Percentiles rank a stretch among this genome's conserved stretches.
phyloP scores from a whole-genome alignment of 2,329 filamentous ascomycete genomes.

The Exophiala xenobiotica region DNA sequence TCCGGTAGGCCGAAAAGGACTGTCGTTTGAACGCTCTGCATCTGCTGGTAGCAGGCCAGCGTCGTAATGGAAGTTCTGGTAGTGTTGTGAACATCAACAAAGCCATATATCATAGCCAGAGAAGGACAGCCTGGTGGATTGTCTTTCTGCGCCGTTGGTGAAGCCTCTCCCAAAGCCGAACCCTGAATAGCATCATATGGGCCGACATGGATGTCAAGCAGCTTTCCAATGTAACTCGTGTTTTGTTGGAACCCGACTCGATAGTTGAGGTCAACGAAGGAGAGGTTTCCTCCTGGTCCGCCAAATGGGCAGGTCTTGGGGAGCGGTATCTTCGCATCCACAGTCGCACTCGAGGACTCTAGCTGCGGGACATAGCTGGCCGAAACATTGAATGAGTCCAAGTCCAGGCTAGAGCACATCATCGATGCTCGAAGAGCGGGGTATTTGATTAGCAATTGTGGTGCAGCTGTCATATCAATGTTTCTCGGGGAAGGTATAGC shows the following conservation, averaged over 20 bases:
- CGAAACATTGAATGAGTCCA: constrained; percentile 4
- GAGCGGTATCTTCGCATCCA: constrained; percentile 8
- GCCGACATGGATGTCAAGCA: constrained; percentile 27
- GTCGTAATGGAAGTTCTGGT: constrained; percentile 2
- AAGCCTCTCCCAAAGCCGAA: constrained; percentile 10
- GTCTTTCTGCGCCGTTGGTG: constrained; percentile 10
- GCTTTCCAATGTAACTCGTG: constrained; percentile 15
- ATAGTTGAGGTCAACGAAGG: constrained; percentile 7
- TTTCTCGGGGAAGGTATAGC: no score
- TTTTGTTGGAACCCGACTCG: background rate
- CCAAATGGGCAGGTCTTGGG: constrained; percentile 17
- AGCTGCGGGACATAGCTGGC: background rate
- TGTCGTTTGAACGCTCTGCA: constrained; percentile 6
- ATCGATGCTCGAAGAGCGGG: constrained; percentile 15
- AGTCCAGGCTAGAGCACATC: constrained; percentile 2
- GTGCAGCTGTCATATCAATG: no score
- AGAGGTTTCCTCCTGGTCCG: constrained; percentile 16
- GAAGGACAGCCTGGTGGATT: constrained; percentile 29
- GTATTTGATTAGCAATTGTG: no score
- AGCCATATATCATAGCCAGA: constrained; percentile 26
- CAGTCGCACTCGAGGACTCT: background rate
- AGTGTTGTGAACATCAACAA: constrained; percentile 6
- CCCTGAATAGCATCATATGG: constrained; percentile 17
- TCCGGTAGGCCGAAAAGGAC: constrained; percentile 1
- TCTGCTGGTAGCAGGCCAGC: constrained; percentile 24